These are phyloP conservation scores for Limnanthes douglasii DNA, from an alignment of 345 rosid species.

Conservation along the genomic window DNA sequence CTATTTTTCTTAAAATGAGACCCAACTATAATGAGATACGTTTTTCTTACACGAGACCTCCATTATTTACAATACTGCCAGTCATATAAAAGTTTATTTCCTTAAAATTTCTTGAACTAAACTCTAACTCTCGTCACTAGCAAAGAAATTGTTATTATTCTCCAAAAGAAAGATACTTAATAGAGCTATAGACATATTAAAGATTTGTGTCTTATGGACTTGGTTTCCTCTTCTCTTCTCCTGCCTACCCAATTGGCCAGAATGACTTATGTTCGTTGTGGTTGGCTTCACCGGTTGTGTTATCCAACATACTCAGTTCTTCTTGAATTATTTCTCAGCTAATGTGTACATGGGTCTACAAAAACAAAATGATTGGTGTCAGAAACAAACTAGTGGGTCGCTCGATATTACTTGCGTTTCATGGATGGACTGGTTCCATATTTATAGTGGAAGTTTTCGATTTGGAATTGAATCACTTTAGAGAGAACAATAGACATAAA, in stretches of 20 bases:
- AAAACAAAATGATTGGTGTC: conserved; percentile 25
- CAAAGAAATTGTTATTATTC: conserved; percentile 11
- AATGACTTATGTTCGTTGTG: conserved; percentile 28
- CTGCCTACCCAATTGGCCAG: conserved; percentile 31
- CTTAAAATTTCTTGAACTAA: too few species aligned
- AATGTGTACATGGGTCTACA: conserved; percentile 34
- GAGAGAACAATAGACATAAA: too few species aligned
- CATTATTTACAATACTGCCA: too few species aligned
- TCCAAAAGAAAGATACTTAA: conserved; percentile 20
- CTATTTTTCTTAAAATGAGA: too few species aligned
- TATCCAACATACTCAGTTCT: conserved; percentile 40
- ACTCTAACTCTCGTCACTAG: too few species aligned
- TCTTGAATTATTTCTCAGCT: conserved; percentile 37
- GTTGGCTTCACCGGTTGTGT: conserved; percentile 23
- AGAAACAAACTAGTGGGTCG: conserved; percentile 29
- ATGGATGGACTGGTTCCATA: conserved; percentile 79
- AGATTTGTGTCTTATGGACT: conserved; percentile 25
- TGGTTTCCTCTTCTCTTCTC: conserved; percentile 42
- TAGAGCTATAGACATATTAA: conserved; percentile 24
- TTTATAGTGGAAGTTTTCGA: too few species aligned
- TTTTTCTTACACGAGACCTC: too few species aligned
- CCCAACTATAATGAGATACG: too few species aligned
- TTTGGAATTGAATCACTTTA: too few species aligned
- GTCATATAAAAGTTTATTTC: too few species aligned
- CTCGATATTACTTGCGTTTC: conserved; percentile 29